These are phyloP conservation scores for Oryza glumipatula DNA, from an alignment of 176 grass and related monocot genomes.

Conservation along the genomic window DNA sequence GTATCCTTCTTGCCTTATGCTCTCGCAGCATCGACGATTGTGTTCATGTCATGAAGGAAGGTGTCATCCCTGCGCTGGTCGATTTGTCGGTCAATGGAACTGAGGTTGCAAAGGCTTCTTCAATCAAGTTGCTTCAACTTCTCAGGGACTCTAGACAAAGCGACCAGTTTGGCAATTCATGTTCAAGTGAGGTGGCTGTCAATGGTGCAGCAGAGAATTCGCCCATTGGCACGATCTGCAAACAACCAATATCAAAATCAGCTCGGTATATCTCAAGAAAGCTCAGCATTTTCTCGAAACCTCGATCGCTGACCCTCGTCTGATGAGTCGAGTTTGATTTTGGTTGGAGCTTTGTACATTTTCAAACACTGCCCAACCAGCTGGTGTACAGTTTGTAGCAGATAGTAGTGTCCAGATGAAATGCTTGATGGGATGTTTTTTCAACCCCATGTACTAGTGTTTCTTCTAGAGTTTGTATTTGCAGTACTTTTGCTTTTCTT, in stretches of 20 bases:
- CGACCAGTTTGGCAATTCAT: conserved; percentile 44
- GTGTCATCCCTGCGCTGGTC: conserved; percentile 80
- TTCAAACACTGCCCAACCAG: conserved; percentile 38
- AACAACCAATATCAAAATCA: conserved; percentile 48
- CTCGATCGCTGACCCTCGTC: conserved; percentile 33
- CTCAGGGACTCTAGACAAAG: conserved; percentile 53
- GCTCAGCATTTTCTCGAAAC: conserved; percentile 66
- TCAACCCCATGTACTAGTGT: conserved; percentile 54
- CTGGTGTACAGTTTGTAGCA: conserved; percentile 25
- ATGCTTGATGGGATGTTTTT: conserved; percentile 59
- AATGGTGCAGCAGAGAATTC: conserved; percentile 22
- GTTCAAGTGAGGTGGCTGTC: conserved; percentile 35
- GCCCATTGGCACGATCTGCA: conserved; percentile 22
- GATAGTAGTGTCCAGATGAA: conserved; percentile 29
- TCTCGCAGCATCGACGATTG: conserved; percentile 53
- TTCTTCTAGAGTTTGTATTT: conserved; percentile 41
- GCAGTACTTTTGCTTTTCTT: background rate
- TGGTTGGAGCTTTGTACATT: conserved; percentile 43
- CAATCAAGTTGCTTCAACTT: conserved; percentile 63
- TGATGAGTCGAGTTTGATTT: background rate
- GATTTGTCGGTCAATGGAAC: conserved; percentile 86
- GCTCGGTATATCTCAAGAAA: conserved; percentile 63
- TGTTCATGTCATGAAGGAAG: conserved; percentile 74
- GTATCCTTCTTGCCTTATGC: conserved; percentile 62
- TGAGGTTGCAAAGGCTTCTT: conserved; percentile 47